Conservation (phyloP, 179 eudicot species). For the Beta corolliflora region DNA sequence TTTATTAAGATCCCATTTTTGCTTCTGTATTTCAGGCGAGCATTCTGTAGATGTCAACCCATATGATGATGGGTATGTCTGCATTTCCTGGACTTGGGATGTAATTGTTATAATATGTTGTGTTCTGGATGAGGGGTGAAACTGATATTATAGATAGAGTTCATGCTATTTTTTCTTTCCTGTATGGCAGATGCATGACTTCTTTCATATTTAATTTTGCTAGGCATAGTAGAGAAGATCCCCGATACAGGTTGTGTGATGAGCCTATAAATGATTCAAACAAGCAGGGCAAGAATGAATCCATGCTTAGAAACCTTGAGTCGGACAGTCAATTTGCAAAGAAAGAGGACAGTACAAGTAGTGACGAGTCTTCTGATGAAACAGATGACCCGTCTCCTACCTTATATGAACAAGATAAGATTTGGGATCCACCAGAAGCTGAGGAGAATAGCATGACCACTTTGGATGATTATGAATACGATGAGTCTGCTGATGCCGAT, state of each 20-base stretch:
- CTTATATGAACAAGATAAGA: conserved; percentile 42
- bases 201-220: conserved; percentile 12
- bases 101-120: conserved; percentile 2
- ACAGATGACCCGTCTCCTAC: conserved; percentile 36
- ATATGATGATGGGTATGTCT: conserved; percentile 46
- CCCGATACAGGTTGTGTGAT: conserved; percentile 26
- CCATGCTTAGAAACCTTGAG: conserved; percentile 22
- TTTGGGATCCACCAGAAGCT: conserved; percentile 87
- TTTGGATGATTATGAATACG: conserved; percentile 83
- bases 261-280: conserved; percentile 16
- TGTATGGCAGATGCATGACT: conserved; percentile 18
- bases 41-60: conserved; percentile 50
- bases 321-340: conserved; percentile 16
- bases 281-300: conserved; percentile 19
- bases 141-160: not conserved
- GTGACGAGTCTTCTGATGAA: conserved; percentile 35
- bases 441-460: conserved; percentile 42
- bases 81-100: conserved; percentile 6
- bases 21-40: conserved; percentile 55
- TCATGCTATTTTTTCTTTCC: not conserved
- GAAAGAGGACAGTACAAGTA: conserved; percentile 23
- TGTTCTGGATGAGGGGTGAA: not conserved
- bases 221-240: conserved; percentile 49
- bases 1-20: conserved; percentile 9
- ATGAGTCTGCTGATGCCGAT: conserved; percentile 66